A percentile compares a stretch with the other conserved stretches of the same genome.
Conservation (phyloP, 2,329 filamentous ascomycete species). For the Aspergillus fumigatus region DNA sequence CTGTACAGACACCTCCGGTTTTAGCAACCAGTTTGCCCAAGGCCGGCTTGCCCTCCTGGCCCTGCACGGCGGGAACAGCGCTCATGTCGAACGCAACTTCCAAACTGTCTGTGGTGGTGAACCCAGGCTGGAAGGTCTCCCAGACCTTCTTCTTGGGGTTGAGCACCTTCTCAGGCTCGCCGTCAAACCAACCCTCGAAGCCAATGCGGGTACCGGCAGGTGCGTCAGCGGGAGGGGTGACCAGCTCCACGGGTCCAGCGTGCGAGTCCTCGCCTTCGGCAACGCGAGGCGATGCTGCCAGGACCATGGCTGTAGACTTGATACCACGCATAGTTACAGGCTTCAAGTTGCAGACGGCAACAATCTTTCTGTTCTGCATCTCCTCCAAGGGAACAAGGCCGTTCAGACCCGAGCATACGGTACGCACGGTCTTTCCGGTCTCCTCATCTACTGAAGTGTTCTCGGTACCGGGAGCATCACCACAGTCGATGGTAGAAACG, state of each 20-base stretch:
- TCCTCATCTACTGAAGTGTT: conserved; percentile 75
- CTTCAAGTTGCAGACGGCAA: conserved; percentile 96
- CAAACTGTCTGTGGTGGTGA: conserved; percentile 76
- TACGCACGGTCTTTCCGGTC: conserved; percentile 86
- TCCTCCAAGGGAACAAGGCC: conserved; percentile 87
- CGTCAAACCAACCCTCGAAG: conserved; percentile 85
- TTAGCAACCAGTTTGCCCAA: conserved; percentile 67
- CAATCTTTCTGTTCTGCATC: conserved; percentile 94
- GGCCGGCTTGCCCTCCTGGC: conserved; percentile 54
- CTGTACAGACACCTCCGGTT: conserved; percentile 74
- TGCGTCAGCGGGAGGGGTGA: conserved; percentile 71
- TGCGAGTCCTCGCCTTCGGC: conserved; percentile 82
- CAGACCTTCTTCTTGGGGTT: conserved; percentile 99
- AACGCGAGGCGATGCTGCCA: conserved; percentile 82
- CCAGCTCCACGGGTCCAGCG: conserved; percentile 87
- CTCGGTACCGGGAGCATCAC: conserved; percentile 77
- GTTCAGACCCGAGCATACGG: conserved; percentile 94
- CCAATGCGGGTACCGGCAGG: conserved; percentile 81
- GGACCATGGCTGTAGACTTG: conserved; percentile 80
- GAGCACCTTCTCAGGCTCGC: conserved; percentile 84
- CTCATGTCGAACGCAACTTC: conserved; percentile 83
- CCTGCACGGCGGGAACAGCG: conserved; percentile 69
- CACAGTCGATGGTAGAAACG: conserved; percentile 92
- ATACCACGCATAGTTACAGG: conserved; percentile 97
- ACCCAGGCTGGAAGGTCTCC: conserved; percentile 94